Conservation (phyloP, 2,329 filamentous ascomycete genomes). For the Pyricularia grisea region DNA sequence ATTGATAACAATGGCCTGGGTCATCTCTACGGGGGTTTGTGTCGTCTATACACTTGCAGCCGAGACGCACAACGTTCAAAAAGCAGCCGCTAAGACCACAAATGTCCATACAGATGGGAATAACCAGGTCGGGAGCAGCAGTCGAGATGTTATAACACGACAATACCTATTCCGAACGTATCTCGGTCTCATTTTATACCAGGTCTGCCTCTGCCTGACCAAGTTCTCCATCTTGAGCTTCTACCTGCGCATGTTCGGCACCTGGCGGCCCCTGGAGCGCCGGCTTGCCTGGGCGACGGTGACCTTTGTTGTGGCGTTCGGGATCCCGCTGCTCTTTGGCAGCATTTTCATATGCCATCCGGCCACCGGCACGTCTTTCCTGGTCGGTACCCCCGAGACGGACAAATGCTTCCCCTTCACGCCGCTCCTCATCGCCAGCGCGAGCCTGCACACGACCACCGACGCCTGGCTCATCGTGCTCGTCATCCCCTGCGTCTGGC, state of each 20-base stretch:
- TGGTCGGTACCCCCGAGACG: background rate
- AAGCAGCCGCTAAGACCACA: constrained; percentile 7
- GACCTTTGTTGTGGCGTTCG: constrained; percentile 22
- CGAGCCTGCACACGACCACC: constrained; percentile 34
- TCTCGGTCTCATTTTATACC: constrained; percentile 25
- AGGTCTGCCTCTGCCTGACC: constrained; percentile 25
- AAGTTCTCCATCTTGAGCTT: constrained; percentile 28
- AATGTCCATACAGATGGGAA: background rate
- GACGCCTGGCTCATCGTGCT: constrained; percentile 34
- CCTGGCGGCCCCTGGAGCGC: constrained; percentile 20
- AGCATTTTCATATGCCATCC: constrained; percentile 34
- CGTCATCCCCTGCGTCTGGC: constrained; percentile 28
- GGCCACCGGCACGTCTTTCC: constrained; percentile 23
- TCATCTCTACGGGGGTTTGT: constrained; percentile 21
- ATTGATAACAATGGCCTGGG: constrained; percentile 20
- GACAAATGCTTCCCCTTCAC: constrained; percentile 27
- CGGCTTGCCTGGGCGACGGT: constrained; percentile 23
- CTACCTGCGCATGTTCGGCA: constrained; percentile 26
- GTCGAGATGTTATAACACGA: constrained; percentile 3
- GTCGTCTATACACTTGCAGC: constrained; percentile 21
- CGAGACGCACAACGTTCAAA: constrained; percentile 11
- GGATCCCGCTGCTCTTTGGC: constrained; percentile 24
- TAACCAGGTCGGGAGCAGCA: background rate
- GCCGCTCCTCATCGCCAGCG: constrained; percentile 31
- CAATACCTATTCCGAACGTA: constrained; percentile 22